phyloP scores from a whole-genome alignment of 768 basidiomycete genomes.

The Pisolithus tinctorius region DNA sequence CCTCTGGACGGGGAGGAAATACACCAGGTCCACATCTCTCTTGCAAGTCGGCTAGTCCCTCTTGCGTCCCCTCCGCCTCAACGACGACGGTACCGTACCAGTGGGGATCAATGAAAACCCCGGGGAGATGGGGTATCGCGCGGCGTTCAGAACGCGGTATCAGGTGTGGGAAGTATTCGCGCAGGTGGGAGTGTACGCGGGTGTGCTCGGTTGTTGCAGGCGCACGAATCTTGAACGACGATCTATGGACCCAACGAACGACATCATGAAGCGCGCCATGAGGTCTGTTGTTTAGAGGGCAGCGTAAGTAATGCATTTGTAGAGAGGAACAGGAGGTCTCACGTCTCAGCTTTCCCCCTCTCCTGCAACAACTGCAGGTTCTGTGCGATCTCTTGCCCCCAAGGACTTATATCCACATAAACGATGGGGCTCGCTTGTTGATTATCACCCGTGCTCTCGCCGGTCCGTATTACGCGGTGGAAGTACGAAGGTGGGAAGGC shows the following conservation, averaged over 20 bases:
- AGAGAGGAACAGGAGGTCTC: conserved; percentile 26
- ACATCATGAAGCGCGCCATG: conserved; percentile 76
- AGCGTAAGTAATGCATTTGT: conserved; percentile 5
- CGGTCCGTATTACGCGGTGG: conserved; percentile 72
- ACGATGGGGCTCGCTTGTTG: conserved; percentile 53
- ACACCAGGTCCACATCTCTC: conserved; percentile 61
- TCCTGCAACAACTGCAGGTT: conserved; percentile 77
- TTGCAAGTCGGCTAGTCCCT: conserved; percentile 73
- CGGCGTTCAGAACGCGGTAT: conserved; percentile 20
- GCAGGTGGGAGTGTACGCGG: conserved; percentile 21
- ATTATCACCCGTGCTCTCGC: conserved; percentile 27
- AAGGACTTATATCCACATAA: conserved; percentile 69
- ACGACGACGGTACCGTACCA: conserved; percentile 83
- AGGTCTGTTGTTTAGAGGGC: conserved; percentile 38
- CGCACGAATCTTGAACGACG: conserved; percentile 63
- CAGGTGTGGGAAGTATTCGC: conserved; percentile 18
- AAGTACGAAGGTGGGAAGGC: conserved; percentile 87
- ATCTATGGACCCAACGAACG: conserved; percentile 80
- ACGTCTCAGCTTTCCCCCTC: conserved; percentile 75
- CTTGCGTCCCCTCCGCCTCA: conserved; percentile 85
- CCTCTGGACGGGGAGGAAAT: conserved; percentile 54
- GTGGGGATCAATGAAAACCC: conserved; percentile 60
- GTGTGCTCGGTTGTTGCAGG: conserved; percentile 29
- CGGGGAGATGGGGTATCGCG: conserved; percentile 49
- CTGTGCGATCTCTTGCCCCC: conserved; percentile 69